Evolutionary conservation across 2,329 filamentous ascomycete species (phyloP), one percentile per base, ranked within the genome.

Genomic region (Xylariaceae sp.): DNA sequence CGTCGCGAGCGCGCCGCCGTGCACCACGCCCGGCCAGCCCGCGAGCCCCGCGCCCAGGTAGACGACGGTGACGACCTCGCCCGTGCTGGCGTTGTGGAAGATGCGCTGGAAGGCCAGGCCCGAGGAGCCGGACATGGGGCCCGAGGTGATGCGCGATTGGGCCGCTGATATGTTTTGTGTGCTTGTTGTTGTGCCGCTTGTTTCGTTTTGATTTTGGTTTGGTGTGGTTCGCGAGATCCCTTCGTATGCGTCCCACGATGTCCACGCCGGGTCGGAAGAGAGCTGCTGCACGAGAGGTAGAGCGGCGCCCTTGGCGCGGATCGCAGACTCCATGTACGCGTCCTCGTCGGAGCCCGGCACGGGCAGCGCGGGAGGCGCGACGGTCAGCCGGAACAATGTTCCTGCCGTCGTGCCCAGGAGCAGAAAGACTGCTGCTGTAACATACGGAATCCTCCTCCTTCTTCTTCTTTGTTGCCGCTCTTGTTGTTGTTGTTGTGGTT

Each of bases 11-110:
- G 73, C 68, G 11, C 85, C 85, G 39, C 85, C 85, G 63, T 90
- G 85, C 36, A 79, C 77, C 28, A 85, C 68, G 9, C 74, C 73
- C 2, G 84, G 84, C 81, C 83, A 89, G 3, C 85, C 84, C 33
- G 72, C 67, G 14, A 83, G 56, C 1, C 68, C 74, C n/a, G 67
- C 59, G 5, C 85, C 85, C 38, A 88, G 71, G 67, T 72, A 84
- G 4, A 88, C 66, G n/a, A 88, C 69, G 34, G 70, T 74, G 9
- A 81, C 64, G 23, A 78, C 59, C 51, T 78, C 74, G 48, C 76
- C 70, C 5, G 78, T 75, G 19, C 60, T 59, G 3, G 64, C 54
- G 55, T 85, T 77, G 67, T 72, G 77, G 55, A 85, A 88, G 2
- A 83, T 62, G 51, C 74, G 71, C 66, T 86, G 74, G 51, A 65